Evolutionary conservation across 352 stramenopile genomes (phyloP).

Genomic region (Vaucheria bursata): DNA sequence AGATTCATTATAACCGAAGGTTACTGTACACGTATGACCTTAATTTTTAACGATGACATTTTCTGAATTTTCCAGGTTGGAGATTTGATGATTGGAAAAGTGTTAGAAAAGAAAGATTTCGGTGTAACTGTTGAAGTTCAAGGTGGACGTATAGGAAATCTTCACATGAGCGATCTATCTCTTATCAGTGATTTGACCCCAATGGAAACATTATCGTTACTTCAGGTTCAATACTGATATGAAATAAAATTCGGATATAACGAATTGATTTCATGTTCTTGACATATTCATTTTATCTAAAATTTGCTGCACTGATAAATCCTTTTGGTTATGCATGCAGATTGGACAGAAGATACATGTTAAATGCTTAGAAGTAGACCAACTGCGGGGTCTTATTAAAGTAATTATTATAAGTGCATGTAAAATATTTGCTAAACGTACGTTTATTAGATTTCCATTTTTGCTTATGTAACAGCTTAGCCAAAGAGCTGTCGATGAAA

Average conservation of each 20-base stretch:
- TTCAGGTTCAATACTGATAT: background rate
- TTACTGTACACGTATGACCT: background rate
- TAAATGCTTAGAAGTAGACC: background rate
- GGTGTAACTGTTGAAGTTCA: constrained; percentile 78
- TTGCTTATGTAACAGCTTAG: too few relatives aligned
- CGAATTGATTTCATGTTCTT: background rate
- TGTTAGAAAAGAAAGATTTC: constrained; percentile 88
- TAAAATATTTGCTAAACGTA: too few relatives aligned
- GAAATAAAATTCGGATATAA: background rate
- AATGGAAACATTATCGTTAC: background rate
- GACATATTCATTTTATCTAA: background rate
- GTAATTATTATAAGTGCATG: too few relatives aligned
- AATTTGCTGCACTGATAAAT: background rate
- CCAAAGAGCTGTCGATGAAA: too few relatives aligned
- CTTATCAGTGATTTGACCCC: background rate
- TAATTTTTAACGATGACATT: background rate
- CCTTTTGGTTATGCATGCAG: background rate
- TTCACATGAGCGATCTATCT: constrained; percentile 85
- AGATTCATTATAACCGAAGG: background rate
- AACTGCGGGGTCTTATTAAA: background rate
- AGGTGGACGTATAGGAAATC: constrained; percentile 72
- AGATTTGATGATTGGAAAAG: constrained; percentile 75
- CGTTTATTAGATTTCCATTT: too few relatives aligned
- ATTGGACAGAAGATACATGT: background rate
- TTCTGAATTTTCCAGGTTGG: constrained; percentile 53